Base-by-base conservation (phyloP, 2,329 filamentous ascomycete species). In the Xylaria arbuscula region DNA sequence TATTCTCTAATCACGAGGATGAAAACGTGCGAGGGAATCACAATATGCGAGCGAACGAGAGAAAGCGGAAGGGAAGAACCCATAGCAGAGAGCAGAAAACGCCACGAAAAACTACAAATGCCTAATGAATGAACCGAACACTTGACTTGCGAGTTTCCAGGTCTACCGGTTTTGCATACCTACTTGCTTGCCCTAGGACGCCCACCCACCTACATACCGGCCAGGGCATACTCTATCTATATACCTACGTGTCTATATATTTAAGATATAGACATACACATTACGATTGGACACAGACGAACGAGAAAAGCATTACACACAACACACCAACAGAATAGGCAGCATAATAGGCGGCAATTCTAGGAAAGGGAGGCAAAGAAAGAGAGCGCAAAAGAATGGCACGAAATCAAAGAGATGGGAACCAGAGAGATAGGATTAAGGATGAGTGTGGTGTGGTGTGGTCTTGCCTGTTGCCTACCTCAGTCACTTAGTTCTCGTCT, bases 141-240 rank as follows among this genome's bases (percentile, higher is more conserved):
- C 54, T 15, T 15, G 38, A 11, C 55, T 57, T n/a, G 55, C 55
- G 38, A 32, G 54, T 28, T 57, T 56, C 55, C 55, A 28, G 32
- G 55, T 57, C 36, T n/a, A 2, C 28, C 55, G 22, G 38, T n/a
- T 32, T 28, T 32, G 8, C 45, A 19, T 28, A 28, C 28, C 28
- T 28, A 28, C 11, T n/a, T 51, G 32, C 24, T 9, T 51, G 28
- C 19, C n/a, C 53, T 55, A 40, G n/a, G n/a, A n/a, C n/a, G n/a
- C 34, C n/a, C 8, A 40, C 34, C 34, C 22, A 55, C 32, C 5
- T 42, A 42, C 38, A 19, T 57, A n/a, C n/a, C n/a, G n/a, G n/a
- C 36, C 19, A 45, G 38, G 51, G 51, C 15, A 36, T 34, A 5
- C 28, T 28, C 28, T 9, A 54, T 45, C 17, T 45, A 32, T 32